A percentile compares a stretch with the other conserved stretches of the same genome.
Evolutionary conservation across 805 yeast species (phyloP).

Genomic region (Lachancea waltii): DNA sequence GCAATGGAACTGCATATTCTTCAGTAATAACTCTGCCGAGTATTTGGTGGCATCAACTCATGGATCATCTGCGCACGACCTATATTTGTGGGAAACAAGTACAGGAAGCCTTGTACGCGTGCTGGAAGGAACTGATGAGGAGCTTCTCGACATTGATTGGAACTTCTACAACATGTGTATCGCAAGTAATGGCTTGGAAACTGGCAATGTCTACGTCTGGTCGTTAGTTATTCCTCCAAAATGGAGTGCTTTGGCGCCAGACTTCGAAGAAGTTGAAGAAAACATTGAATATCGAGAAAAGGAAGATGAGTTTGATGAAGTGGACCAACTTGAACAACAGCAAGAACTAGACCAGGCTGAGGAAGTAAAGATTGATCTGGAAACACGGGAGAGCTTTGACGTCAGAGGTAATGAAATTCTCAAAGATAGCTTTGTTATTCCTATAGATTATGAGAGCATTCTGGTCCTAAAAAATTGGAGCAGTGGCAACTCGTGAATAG

Average conservation of each 20-base stretch:
- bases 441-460: conserved; percentile 36
- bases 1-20: conserved; percentile 80
- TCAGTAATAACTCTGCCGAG: conserved; percentile 69
- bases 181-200: conserved; percentile 78
- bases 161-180: conserved; percentile 66
- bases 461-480: conserved; percentile 18
- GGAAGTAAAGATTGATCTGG: conserved; percentile 55
- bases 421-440: conserved; percentile 52
- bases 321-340: conserved; percentile 56
- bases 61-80: conserved; percentile 76
- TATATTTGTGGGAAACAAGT: conserved; percentile 88
- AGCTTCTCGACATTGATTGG: conserved; percentile 82
- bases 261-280: conserved; percentile 89
- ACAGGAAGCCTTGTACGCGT: conserved; percentile 86
- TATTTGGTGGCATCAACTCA: conserved; percentile 83
- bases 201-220: conserved; percentile 81
- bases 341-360: conserved; percentile 60
- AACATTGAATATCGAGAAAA: conserved; percentile 80
- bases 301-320: conserved; percentile 87
- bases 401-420: conserved; percentile 63
- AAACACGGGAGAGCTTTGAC: conserved; percentile 55
- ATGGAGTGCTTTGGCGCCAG: conserved; percentile 97
- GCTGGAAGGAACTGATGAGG: conserved; percentile 82
- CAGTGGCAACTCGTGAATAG: neutral
- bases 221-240: conserved; percentile 75